A percentile compares a stretch with the other conserved stretches of the same genome.
phyloP scores from a whole-genome alignment of 2,329 filamentous ascomycete genomes.

The Fusarium caatingaense region DNA sequence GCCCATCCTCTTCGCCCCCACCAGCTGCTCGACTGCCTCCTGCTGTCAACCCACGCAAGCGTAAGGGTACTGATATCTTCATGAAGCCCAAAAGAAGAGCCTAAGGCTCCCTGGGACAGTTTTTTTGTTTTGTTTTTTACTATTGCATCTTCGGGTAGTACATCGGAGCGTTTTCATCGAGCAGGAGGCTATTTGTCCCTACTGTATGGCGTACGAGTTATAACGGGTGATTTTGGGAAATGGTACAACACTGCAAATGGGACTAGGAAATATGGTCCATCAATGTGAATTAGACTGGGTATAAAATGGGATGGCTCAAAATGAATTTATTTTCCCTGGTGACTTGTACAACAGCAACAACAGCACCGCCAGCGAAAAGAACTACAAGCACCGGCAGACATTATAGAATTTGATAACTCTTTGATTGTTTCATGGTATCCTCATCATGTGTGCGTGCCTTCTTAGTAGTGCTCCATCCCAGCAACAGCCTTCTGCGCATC shows the following conservation, averaged over 20 bases:
- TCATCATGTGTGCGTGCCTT: conserved; percentile 6
- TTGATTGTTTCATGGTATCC: conserved; percentile 21
- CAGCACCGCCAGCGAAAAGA: neutral
- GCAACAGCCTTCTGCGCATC: conserved; percentile 4
- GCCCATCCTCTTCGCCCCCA: conserved; percentile 41
- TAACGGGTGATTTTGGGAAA: neutral
- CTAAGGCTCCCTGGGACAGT: neutral
- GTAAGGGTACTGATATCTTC: conserved; percentile 62
- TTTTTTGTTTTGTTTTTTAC: neutral
- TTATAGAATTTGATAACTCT: conserved; percentile 19
- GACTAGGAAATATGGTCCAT: neutral
- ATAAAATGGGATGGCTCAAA: conserved; percentile 2
- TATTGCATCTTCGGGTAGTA: neutral
- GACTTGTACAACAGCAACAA: neutral
- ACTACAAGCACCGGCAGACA: neutral
- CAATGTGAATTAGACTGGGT: conserved; percentile 4
- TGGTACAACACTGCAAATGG: neutral
- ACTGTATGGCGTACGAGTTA: conserved; percentile 12
- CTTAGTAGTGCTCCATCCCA: neutral
- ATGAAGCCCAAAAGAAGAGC: conserved; percentile 58
- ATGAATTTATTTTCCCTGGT: neutral
- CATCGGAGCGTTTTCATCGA: neutral
- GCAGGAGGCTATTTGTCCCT: neutral
- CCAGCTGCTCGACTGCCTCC: conserved; percentile 19
- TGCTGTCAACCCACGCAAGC: conserved; percentile 50